phyloP scores from a whole-genome alignment of 345 rosid species.

The Sonneratia alba region DNA sequence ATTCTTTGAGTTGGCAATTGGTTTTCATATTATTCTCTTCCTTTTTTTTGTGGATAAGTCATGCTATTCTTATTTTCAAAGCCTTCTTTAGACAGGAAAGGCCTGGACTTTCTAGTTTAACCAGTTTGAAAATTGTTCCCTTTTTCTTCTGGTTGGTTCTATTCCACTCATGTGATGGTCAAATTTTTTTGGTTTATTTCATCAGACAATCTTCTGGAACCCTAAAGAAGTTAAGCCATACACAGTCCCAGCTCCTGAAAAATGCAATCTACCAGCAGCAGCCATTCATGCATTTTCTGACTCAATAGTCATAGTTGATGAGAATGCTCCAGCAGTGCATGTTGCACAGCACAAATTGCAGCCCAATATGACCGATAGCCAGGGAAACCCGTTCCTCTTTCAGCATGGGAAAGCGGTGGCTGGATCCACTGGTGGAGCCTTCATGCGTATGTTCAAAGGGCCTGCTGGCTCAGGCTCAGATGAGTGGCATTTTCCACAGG shows the following conservation, averaged over 20 bases:
- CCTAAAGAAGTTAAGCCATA: constrained; percentile 80
- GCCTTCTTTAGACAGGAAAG: neutral
- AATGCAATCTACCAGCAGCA: constrained; percentile 94
- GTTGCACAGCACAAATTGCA: constrained; percentile 93
- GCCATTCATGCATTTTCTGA: constrained; percentile 86
- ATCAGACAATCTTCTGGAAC: constrained; percentile 82
- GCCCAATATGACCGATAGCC: constrained; percentile 93
- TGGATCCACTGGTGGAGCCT: constrained; percentile 57
- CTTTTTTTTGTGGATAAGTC: neutral
- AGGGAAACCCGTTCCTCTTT: constrained; percentile 88
- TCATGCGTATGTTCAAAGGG: constrained; percentile 91
- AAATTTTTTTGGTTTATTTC: constrained; percentile 12
- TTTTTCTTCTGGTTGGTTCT: neutral
- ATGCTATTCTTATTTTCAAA: no score
- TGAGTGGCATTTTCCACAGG: constrained; percentile 83
- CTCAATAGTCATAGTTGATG: constrained; percentile 61
- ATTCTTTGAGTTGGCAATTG: neutral
- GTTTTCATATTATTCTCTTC: neutral
- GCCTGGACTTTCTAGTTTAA: neutral
- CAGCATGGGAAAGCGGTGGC: constrained; percentile 70
- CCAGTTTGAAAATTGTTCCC: neutral
- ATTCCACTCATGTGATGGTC: neutral
- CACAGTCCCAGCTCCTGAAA: constrained; percentile 64
- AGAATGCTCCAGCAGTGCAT: constrained; percentile 87
- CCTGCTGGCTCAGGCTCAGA: constrained; percentile 48